phyloP scores from a whole-genome alignment of 2,329 filamentous ascomycete genomes.

The Rosellinia necatrix region DNA sequence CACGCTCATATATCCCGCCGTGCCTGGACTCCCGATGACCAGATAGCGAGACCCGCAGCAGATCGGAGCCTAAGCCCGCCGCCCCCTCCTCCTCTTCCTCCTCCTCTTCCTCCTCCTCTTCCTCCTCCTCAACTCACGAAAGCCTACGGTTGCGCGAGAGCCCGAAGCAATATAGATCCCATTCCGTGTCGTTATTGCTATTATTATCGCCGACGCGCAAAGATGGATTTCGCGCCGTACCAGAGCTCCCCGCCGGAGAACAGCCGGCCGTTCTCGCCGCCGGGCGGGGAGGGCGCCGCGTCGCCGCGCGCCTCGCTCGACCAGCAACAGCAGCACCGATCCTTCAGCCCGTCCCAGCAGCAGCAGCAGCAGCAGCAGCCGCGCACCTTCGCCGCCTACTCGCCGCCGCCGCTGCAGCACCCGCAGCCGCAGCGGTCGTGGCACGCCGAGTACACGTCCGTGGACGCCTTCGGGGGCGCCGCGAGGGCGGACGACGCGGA shows the following conservation, averaged over 20 bases:
- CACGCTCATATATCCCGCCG: no score
- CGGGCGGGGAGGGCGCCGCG: constrained; percentile 47
- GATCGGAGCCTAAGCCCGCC: background rate
- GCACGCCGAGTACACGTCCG: constrained; percentile 44
- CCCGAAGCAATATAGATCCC: no score
- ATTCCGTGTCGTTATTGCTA: no score
- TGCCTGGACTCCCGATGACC: background rate
- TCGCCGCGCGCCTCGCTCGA: constrained; percentile 65
- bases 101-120: background rate
- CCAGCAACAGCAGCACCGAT: constrained; percentile 53
- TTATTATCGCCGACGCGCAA: no score
- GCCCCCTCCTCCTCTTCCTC: background rate
- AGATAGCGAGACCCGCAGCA: background rate
- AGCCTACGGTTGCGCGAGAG: background rate
- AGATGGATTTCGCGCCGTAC: constrained; percentile 97
- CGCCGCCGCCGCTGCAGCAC: constrained; percentile 54
- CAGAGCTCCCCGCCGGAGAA: constrained; percentile 90
- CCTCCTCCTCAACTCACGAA: background rate
- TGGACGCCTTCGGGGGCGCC: constrained; percentile 31
- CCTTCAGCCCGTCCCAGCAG: constrained; percentile 50
- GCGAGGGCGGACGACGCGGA: constrained; percentile 22
- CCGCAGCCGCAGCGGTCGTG: constrained; percentile 64
- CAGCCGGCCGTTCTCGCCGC: constrained; percentile 78
- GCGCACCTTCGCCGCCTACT: constrained; percentile 49
- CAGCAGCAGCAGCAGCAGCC: constrained; percentile 62